Conservation (phyloP, 148 eudicot genomes). For the Nepenthes mirabilis region DNA sequence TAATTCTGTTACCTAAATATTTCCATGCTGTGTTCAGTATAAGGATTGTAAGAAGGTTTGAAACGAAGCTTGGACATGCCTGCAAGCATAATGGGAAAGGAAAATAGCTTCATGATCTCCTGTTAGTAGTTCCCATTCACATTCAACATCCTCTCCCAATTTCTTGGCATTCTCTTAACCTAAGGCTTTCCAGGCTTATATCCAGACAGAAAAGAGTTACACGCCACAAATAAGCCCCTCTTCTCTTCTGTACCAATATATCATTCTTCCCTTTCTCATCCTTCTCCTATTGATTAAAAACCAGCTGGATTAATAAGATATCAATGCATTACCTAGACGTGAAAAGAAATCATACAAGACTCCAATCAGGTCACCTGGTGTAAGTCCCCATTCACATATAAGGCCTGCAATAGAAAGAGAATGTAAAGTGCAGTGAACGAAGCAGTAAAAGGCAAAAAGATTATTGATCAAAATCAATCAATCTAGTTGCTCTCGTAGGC, state of each 20-base stretch:
- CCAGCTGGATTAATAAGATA: background rate
- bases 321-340: conserved; percentile 48
- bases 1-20: conserved; percentile 52
- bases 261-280: too few species aligned
- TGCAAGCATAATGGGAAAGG: conserved; percentile 14
- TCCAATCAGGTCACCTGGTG: conserved; percentile 87
- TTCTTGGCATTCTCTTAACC: background rate
- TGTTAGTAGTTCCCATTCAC: background rate
- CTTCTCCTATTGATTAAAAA: too few species aligned
- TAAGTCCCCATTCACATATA: conserved; percentile 82
- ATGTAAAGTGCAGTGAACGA: background rate
- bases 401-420: conserved; percentile 41
- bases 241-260: too few species aligned
- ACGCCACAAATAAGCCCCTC: too few species aligned
- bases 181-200: background rate
- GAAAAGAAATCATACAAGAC: conserved; percentile 80
- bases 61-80: conserved; percentile 80
- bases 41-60: conserved; percentile 95
- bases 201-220: too few species aligned
- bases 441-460: too few species aligned
- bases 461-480: too few species aligned
- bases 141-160: conserved; percentile 5
- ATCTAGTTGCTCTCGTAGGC: too few species aligned
- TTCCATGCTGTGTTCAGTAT: conserved; percentile 98
- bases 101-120: background rate